Conservation (phyloP, 169 alveolate species). For the Plasmodium sp. region DNA sequence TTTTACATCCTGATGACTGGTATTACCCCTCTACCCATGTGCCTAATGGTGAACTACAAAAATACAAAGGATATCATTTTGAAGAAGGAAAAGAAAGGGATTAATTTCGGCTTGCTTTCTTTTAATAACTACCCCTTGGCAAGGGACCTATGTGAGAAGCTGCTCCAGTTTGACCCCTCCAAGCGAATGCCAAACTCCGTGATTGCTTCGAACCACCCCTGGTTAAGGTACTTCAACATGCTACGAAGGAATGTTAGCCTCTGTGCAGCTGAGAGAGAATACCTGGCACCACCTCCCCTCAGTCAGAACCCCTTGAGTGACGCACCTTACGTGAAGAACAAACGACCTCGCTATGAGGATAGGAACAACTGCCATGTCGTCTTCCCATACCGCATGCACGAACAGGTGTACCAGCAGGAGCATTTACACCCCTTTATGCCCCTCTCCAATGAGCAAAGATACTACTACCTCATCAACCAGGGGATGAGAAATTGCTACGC, state of each 20-base stretch:
- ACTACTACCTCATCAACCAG: not conserved
- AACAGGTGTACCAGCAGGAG: not conserved
- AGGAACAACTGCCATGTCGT: not conserved
- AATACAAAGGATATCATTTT: slow-evolving; percentile 86
- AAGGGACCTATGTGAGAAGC: slow-evolving; percentile 88
- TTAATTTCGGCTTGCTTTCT: slow-evolving; percentile 91
- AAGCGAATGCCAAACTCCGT: slow-evolving; percentile 87
- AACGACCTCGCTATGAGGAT: not conserved
- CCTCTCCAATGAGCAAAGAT: not conserved
- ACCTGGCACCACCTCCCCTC: not conserved
- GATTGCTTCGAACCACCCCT: slow-evolving; percentile 91
- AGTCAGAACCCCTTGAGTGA: not conserved
- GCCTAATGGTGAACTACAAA: slow-evolving; percentile 88
- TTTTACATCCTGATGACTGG: slow-evolving; percentile 93
- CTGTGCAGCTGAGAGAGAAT: not conserved
- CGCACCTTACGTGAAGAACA: not conserved
- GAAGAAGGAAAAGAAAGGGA: slow-evolving; percentile 85
- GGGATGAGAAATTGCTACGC: not conserved
- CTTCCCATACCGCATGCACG: not conserved
- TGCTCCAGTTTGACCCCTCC: slow-evolving; percentile 87
- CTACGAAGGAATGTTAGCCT: not conserved
- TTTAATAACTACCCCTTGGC: slow-evolving; percentile 91
- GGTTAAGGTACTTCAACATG: slow-evolving; percentile 83
- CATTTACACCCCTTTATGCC: not conserved
- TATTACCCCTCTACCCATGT: slow-evolving; percentile 92